Evolutionary conservation across 306 rosid genomes (phyloP).

Genomic region (Vigna angularis): DNA sequence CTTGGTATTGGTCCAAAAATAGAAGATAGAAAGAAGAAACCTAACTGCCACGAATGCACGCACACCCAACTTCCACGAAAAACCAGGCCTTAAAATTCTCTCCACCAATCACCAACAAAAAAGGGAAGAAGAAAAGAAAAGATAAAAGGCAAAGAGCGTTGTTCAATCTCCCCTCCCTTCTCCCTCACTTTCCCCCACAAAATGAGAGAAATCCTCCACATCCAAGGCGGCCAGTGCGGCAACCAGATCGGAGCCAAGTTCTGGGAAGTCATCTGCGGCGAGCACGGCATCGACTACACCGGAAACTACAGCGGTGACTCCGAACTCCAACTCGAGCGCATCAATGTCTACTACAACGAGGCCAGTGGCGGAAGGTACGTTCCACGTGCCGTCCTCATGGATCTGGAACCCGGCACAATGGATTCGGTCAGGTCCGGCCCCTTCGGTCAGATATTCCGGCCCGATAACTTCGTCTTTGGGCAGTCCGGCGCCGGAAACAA

Average conservation of each 20-base stretch:
- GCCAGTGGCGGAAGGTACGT: slow-evolving; percentile 70
- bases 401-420: slow-evolving; percentile 74
- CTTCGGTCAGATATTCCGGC: slow-evolving; percentile 68
- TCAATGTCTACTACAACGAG: slow-evolving; percentile 71
- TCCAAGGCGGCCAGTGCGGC: slow-evolving; percentile 77
- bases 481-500: slow-evolving; percentile 75
- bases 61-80: background rate
- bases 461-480: slow-evolving; percentile 73
- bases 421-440: slow-evolving; percentile 65
- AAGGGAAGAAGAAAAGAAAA: background rate
- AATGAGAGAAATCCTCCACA: slow-evolving; percentile 78
- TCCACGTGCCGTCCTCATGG: slow-evolving; percentile 76
- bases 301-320: slow-evolving; percentile 63
- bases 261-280: slow-evolving; percentile 77
- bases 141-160: background rate
- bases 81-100: slow-evolving; percentile 39
- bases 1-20: background rate
- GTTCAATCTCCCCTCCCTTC: slow-evolving; percentile 1
- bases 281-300: slow-evolving; percentile 67
- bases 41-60: background rate
- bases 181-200: slow-evolving; percentile 49
- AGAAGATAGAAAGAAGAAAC: background rate
- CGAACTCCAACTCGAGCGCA: slow-evolving; percentile 66
- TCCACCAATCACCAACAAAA: background rate
- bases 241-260: slow-evolving; percentile 76